Evolutionary conservation across 2,329 filamentous ascomycete genomes (phyloP), one percentile per base, ranked within the genome.

Genomic region (Bipolaris gigantea): DNA sequence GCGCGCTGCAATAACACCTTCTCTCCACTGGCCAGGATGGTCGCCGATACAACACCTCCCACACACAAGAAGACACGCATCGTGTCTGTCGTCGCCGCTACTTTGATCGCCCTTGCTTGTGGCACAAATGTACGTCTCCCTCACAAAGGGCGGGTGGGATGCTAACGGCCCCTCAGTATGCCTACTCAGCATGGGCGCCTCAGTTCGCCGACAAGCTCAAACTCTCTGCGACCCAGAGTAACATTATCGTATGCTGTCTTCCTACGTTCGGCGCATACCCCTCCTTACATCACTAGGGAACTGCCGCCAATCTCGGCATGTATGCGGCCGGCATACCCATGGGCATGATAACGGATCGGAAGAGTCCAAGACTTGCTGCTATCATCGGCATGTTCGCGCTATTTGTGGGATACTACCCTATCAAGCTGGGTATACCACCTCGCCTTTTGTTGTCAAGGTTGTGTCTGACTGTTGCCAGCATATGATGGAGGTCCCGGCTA

Each of bases 161-260:
- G 48, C 69, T 79, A 54, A 74, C 56, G 46, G 46, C 33, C 15
- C 47, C 35, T 45, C 70, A 97, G 91, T 97, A 99, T 84, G 93
- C 92, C 71, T 99, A 97, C 77, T 97, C 92, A 50, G 93, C 93
- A 76, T 99, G 94, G 92, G 92, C 90, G 13, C 94, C 94, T 18
- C 92, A 97, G 76, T 97, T 97, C 71, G 92, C 92, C 45, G 87
- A 95, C 68, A 87, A 85, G 64, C 81, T 99, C 65, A 86, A 89
- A 71, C 84, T 97, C 57, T 92, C 92, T 13, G 89, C 94, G n/a
- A 97, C 93, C 2, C 83, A 97, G 74, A 92, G 86, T 75, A 97
- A 99, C 75, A 76, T 97, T 62, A 92, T 99, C 70, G 92, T 88
- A 79, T 72, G 83, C 69, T 36, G 30, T 10, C 55, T 40, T 44